These are phyloP conservation scores for Aspergillus pseudotamarii DNA, from an alignment of 2,329 filamentous ascomycete genomes.

Conservation along the genomic window DNA sequence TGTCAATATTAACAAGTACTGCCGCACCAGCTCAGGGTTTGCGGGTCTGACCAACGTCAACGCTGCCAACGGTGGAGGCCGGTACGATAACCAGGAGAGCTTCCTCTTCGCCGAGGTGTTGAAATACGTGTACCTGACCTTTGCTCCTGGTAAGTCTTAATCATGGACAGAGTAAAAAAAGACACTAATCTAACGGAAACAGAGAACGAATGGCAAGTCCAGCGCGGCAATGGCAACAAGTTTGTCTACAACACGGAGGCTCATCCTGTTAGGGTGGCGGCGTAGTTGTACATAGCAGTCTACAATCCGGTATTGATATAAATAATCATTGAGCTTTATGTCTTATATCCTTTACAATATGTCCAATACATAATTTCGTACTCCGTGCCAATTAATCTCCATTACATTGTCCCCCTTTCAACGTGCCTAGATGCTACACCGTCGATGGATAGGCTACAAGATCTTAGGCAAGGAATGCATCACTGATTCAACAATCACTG, in stretches of 20 bases:
- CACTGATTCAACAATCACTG: too few species aligned
- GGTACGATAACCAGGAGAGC: constrained; percentile 75
- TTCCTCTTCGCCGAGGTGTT: constrained; percentile 87
- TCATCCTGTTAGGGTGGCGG: constrained; percentile 49
- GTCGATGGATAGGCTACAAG: too few species aligned
- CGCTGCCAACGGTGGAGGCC: constrained; percentile 60
- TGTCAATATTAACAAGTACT: constrained; percentile 65
- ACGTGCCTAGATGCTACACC: too few species aligned
- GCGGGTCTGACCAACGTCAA: constrained; percentile 69
- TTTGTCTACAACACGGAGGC: constrained; percentile 69
- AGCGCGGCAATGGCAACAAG: constrained; percentile 51
- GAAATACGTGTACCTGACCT: constrained; percentile 80
- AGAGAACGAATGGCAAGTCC: constrained; percentile 64
- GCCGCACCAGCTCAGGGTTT: constrained; percentile 68
- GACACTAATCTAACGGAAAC: constrained; percentile 13
- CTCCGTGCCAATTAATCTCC: too few species aligned
- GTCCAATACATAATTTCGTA: too few species aligned
- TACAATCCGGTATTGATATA: not conserved
- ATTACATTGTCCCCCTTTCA: too few species aligned
- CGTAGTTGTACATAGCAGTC: constrained; percentile 11
- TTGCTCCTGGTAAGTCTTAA: constrained; percentile 45
- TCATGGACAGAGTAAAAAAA: not conserved
- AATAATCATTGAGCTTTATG: not conserved
- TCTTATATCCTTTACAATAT: not conserved
- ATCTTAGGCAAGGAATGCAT: too few species aligned